phyloP scores from a whole-genome alignment of 108 stramenopile genomes.

The Cyclotella choctawhatcheeana region DNA sequence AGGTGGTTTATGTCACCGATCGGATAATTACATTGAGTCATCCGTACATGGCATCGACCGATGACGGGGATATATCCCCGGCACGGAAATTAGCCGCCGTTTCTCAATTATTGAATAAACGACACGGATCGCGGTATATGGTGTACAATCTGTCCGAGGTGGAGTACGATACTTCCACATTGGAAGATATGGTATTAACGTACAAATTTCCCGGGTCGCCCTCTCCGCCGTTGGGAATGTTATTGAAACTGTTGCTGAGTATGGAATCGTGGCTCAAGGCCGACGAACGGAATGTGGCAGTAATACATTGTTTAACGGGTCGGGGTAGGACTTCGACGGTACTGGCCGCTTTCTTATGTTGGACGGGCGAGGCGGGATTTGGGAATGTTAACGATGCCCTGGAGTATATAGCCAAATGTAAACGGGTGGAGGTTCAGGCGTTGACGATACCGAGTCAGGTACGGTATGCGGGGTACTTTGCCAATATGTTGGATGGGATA shows the following conservation, averaged over 20 bases:
- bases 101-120: constrained; percentile 70
- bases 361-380: constrained; percentile 95
- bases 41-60: constrained; percentile 67
- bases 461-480: constrained; percentile 91
- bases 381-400: constrained; percentile 77
- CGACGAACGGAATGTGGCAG: constrained; percentile 90
- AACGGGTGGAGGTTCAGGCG: constrained; percentile 67
- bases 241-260: constrained; percentile 86
- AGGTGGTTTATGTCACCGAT: constrained; percentile 88
- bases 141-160: constrained; percentile 97
- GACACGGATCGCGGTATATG: constrained; percentile 86
- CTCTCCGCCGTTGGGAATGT: constrained; percentile 92
- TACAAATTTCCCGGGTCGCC: constrained; percentile 95
- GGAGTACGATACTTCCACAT: constrained; percentile 80
- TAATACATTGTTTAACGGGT: constrained; percentile 96
- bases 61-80: constrained; percentile 68
- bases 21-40: constrained; percentile 80
- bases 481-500: constrained; percentile 89
- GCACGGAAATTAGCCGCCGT: constrained; percentile 80
- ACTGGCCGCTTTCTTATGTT: constrained; percentile 90
- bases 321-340: constrained; percentile 91
- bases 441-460: constrained; percentile 95
- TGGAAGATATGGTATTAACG: constrained; percentile 91
- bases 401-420: constrained; percentile 87
- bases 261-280: constrained; percentile 96